These are phyloP conservation scores for Scenedesmus sp. DNA, from an alignment of 163 green algal species.

Conservation along the genomic window DNA sequence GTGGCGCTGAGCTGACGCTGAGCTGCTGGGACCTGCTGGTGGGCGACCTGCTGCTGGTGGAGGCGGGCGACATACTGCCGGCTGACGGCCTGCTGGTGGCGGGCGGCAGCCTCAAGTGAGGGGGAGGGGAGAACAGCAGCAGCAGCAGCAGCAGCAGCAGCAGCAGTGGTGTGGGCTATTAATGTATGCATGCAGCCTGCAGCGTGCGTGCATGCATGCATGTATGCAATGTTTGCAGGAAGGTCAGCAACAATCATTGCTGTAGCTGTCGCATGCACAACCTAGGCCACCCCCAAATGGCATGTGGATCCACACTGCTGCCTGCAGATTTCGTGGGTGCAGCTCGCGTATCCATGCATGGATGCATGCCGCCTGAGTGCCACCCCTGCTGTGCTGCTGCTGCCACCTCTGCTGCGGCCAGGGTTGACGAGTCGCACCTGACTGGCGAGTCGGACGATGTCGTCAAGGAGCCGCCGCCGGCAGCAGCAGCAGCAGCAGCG, in stretches of 20 bases:
- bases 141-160: neutral
- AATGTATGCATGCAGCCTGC: neutral
- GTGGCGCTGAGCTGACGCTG: constrained; percentile 66
- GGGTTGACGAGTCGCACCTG: constrained; percentile 90
- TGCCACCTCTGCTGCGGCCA: constrained; percentile 54
- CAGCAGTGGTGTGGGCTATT: neutral
- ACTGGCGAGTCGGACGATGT: constrained; percentile 90
- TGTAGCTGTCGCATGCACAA: neutral
- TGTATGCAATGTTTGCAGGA: neutral
- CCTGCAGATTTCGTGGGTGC: too few relatives aligned
- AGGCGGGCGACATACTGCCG: constrained; percentile 87
- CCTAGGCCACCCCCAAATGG: too few relatives aligned
- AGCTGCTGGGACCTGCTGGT: constrained; percentile 78
- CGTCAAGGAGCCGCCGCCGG: constrained; percentile 58
- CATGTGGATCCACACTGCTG: too few relatives aligned
- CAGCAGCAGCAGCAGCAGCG: neutral
- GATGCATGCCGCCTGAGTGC: neutral
- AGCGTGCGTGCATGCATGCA: neutral
- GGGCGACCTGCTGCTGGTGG: constrained; percentile 86
- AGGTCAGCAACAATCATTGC: too few relatives aligned
- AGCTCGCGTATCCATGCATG: neutral
- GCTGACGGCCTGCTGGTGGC: constrained; percentile 83
- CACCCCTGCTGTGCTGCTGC: neutral
- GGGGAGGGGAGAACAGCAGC: too few relatives aligned
- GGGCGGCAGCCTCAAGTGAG: constrained; percentile 79